These are phyloP conservation scores for Stenogyne calaminthoides DNA, from an alignment of 305 asterid genomes.

Conservation along the genomic window DNA sequence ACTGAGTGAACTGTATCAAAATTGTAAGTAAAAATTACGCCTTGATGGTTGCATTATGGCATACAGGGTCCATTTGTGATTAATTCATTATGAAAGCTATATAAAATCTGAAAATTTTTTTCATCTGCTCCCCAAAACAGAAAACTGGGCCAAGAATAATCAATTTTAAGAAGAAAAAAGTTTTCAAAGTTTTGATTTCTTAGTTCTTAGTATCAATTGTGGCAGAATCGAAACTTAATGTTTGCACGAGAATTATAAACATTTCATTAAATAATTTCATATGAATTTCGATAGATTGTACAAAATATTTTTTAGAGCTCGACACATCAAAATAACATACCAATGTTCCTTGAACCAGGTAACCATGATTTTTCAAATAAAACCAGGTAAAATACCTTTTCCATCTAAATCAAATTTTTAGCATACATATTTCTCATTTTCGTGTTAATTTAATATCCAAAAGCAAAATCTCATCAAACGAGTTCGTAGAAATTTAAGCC, in stretches of 20 bases:
- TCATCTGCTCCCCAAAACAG: not conserved
- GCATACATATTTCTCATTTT: no score
- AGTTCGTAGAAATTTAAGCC: no score
- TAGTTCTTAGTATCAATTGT: constrained; percentile 44
- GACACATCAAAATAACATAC: not conserved
- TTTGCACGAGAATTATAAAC: constrained; percentile 24
- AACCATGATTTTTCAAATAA: no score
- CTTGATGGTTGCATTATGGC: not conserved
- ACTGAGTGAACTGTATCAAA: not conserved
- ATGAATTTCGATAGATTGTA: not conserved
- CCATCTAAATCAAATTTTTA: no score
- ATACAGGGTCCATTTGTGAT: no score
- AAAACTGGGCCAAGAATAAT: no score
- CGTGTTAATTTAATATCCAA: no score
- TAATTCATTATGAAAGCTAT: not conserved
- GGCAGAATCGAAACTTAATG: constrained; percentile 53
- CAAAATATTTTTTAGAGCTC: not conserved
- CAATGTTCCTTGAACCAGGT: not conserved
- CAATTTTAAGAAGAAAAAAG: constrained; percentile 52
- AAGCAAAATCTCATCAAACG: no score
- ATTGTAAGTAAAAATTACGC: not conserved
- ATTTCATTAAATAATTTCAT: not conserved
- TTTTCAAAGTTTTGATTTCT: constrained; percentile 53
- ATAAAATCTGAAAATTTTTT: no score
- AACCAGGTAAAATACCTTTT: no score